Percentiles rank a stretch among this genome's conserved stretches.
phyloP scores from a whole-genome alignment of 2,329 filamentous ascomycete genomes.

The Aspergillus texensis region DNA sequence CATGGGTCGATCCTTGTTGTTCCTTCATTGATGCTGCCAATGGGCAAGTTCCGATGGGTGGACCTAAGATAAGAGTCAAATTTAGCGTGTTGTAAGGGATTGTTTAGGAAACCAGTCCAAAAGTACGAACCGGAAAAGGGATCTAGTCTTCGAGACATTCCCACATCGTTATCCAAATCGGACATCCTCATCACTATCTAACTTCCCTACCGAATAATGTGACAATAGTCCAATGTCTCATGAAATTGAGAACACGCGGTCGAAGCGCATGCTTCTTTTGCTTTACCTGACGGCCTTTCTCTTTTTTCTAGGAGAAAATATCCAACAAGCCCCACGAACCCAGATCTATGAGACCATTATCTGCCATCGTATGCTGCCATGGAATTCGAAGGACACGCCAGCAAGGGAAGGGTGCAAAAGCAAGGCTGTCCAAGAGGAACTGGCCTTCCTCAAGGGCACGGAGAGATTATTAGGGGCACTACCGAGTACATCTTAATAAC shows the following conservation, averaged over 20 bases:
- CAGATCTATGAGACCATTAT: conserved; percentile 6
- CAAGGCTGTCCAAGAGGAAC: background rate
- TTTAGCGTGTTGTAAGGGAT: too few relatives aligned
- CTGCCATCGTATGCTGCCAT: conserved; percentile 1
- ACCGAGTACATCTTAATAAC: background rate
- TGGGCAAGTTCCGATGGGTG: too few relatives aligned
- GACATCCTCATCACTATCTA: background rate
- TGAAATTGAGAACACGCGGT: background rate
- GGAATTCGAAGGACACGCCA: background rate
- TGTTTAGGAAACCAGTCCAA: background rate
- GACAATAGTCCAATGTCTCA: background rate
- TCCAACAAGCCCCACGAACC: conserved; percentile 3
- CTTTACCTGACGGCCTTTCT: background rate
- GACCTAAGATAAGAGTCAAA: too few relatives aligned
- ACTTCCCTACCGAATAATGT: background rate
- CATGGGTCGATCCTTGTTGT: too few relatives aligned
- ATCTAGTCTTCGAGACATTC: too few relatives aligned
- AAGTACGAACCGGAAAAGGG: background rate
- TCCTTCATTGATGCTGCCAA: too few relatives aligned
- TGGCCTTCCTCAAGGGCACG: background rate
- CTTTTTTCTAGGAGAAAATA: conserved; percentile 1
- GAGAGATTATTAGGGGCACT: background rate
- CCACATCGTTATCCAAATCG: background rate
- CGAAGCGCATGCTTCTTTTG: conserved; percentile 1
- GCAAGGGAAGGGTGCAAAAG: background rate